Percentiles rank a stretch among this genome's conserved stretches.
Evolutionary conservation across 176 grass and related monocot species (phyloP).

Genomic region (Oryza officinalis): DNA sequence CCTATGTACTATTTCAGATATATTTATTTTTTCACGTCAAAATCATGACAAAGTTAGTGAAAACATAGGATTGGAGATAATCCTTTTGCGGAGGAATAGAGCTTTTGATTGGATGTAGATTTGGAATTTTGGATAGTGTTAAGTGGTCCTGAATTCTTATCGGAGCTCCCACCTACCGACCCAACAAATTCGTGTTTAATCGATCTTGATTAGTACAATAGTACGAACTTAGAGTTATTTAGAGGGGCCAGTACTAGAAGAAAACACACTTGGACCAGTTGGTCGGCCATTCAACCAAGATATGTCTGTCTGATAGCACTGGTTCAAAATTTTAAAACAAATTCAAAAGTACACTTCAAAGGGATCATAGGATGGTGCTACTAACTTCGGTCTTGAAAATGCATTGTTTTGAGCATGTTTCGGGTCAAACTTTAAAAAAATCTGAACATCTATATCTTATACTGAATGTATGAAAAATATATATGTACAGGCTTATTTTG

Average conservation of each 20-base stretch:
- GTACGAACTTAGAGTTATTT: neutral
- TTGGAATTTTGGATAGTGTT: neutral
- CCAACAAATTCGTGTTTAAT: neutral
- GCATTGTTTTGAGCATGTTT: neutral
- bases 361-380: neutral
- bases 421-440: neutral
- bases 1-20: neutral
- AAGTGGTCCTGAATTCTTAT: neutral
- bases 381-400: neutral
- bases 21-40: neutral
- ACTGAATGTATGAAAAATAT: neutral
- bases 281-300: neutral
- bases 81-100: neutral
- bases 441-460: neutral
- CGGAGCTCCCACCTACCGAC: neutral
- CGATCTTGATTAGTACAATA: neutral
- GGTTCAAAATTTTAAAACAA: neutral
- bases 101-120: neutral
- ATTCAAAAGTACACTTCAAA: neutral
- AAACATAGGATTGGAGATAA: neutral
- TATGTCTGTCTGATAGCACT: neutral
- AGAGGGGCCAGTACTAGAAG: neutral
- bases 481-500: neutral
- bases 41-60: neutral
- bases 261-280: neutral